Percentiles rank a stretch among this genome's conserved stretches.
These are phyloP conservation scores for Graphiopsis chlorocephala DNA, from an alignment of 2,329 filamentous ascomycete species.

Conservation along the genomic window DNA sequence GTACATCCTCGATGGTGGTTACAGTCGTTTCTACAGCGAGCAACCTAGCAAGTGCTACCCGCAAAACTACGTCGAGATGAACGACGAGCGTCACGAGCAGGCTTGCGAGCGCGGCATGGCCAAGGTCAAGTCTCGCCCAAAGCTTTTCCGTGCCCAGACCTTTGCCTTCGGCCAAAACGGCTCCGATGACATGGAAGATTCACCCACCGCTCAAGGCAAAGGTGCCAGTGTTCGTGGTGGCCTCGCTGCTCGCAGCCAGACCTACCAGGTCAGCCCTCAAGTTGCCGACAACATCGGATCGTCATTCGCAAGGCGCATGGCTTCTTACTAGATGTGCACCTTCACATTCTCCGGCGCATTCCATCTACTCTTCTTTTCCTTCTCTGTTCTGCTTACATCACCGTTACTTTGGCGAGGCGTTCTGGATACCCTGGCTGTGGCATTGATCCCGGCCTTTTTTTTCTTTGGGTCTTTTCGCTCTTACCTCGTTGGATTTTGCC, in stretches of 20 bases:
- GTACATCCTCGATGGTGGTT: slow-evolving; percentile 94
- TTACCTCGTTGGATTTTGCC: slow-evolving; percentile 7
- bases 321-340: slow-evolving; percentile 30
- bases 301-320: slow-evolving; percentile 35
- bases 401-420: slow-evolving; percentile 15
- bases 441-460: background rate
- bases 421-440: slow-evolving; percentile 14
- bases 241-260: slow-evolving; percentile 28
- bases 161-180: slow-evolving; percentile 84
- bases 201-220: slow-evolving; percentile 51
- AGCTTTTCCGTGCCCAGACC: slow-evolving; percentile 82
- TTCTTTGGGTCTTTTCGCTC: slow-evolving; percentile 8
- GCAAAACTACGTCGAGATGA: slow-evolving; percentile 97
- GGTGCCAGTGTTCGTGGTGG: slow-evolving; percentile 20
- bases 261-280: slow-evolving; percentile 31
- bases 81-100: slow-evolving; percentile 81
- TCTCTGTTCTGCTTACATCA: background rate
- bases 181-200: slow-evolving; percentile 58
- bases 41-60: slow-evolving; percentile 82
- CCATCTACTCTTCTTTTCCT: background rate
- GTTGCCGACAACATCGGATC: slow-evolving; percentile 32
- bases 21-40: slow-evolving; percentile 84
- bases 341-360: background rate
- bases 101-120: slow-evolving; percentile 95
- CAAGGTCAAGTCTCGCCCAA: slow-evolving; percentile 84